phyloP scores from a whole-genome alignment of 129 eudicot species.

The Solidago caesia region DNA sequence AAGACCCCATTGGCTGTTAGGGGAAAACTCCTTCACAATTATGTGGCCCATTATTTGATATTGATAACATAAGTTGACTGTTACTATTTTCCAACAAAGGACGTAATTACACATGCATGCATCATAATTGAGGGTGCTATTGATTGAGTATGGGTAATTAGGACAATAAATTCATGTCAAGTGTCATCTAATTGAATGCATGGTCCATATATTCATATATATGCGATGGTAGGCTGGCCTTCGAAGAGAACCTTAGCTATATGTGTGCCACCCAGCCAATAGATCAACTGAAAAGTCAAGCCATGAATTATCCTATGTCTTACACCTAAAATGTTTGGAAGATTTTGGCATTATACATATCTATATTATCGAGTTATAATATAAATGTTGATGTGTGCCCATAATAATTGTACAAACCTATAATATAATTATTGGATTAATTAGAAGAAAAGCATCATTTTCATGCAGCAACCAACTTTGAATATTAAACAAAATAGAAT shows the following conservation, averaged over 20 bases:
- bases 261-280: not conserved
- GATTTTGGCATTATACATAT: not conserved
- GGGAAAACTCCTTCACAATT: no score
- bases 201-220: not conserved
- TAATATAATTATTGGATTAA: no score
- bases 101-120: not conserved
- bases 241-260: not conserved
- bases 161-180: conserved; percentile 1
- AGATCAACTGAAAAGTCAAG: conserved; percentile 5
- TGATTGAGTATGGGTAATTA: not conserved
- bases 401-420: no score
- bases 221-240: conserved; percentile 5
- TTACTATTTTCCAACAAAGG: not conserved
- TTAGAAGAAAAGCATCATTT: no score
- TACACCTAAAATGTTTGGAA: not conserved
- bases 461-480: no score
- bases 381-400: not conserved
- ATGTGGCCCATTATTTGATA: no score
- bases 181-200: conserved; percentile 8
- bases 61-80: no score
- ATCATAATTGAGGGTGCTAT: not conserved
- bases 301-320: not conserved
- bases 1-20: no score
- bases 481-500: no score
- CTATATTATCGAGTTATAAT: not conserved